phyloP scores from a whole-genome alignment of 805 yeast genomes.

The Metschnikowia dekortorum region DNA sequence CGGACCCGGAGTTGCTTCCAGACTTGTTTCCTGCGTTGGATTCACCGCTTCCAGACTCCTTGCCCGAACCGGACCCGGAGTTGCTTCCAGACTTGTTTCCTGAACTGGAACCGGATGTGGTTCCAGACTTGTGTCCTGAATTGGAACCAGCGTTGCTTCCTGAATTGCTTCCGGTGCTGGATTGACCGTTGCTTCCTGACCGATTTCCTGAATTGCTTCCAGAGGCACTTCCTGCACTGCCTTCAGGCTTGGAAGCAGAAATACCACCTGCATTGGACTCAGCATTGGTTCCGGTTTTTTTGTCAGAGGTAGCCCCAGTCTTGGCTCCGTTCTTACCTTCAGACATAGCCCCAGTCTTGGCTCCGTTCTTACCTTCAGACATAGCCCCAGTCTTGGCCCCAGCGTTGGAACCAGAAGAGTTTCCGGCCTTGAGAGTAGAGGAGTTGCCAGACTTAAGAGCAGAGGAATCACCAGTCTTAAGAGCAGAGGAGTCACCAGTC shows the following conservation, averaged over 20 bases:
- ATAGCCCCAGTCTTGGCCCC: not conserved
- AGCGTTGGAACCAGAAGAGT: not conserved
- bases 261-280: not conserved
- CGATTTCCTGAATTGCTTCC: not conserved
- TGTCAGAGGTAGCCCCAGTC: too few relatives aligned
- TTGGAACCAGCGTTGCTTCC: conserved; percentile 20
- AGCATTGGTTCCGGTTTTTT: not conserved
- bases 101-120: not conserved
- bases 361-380: not conserved
- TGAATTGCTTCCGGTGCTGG: not conserved
- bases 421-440: too few relatives aligned
- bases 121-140: conserved; percentile 20
- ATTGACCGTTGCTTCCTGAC: not conserved
- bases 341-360: not conserved
- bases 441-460: too few relatives aligned
- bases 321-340: not conserved
- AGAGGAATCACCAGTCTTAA: too few relatives aligned
- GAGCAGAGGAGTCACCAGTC: too few relatives aligned
- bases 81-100: not conserved
- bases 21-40: not conserved
- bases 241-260: not conserved
- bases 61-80: conserved; percentile 4
- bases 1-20: not conserved
- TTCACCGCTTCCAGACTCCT: not conserved
- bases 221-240: not conserved